phyloP scores from a whole-genome alignment of 1,139 yeast species.

The Debaryomycetaceae sp. region DNA sequence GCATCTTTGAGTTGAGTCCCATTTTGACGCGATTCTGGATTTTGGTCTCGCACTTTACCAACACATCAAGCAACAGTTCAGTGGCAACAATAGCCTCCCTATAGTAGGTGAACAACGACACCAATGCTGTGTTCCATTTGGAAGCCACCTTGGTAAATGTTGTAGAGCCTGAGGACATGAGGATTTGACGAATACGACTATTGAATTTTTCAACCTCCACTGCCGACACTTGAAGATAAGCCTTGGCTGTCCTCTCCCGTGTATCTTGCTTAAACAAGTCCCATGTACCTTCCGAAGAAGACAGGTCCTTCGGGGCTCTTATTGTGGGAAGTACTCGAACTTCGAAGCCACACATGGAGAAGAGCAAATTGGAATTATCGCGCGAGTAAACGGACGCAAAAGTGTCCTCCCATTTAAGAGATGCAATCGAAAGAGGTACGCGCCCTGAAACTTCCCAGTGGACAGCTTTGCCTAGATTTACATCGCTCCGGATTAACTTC shows the following conservation, averaged over 20 bases:
- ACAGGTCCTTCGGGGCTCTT: conserved; percentile 38
- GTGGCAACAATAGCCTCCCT: conserved; percentile 91
- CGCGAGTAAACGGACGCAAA: conserved; percentile 81
- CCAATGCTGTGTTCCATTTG: conserved; percentile 91
- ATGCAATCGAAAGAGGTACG: conserved; percentile 63
- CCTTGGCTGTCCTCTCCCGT: conserved; percentile 84
- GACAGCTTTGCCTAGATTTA: conserved; percentile 81
- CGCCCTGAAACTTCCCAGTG: conserved; percentile 85
- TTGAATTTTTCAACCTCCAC: conserved; percentile 73
- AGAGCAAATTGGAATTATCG: conserved; percentile 80
- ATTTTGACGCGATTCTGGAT: conserved; percentile 90
- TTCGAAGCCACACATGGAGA: conserved; percentile 93
- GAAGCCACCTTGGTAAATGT: conserved; percentile 92
- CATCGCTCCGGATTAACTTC: conserved; percentile 87
- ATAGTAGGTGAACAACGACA: conserved; percentile 78
- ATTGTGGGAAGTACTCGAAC: conserved; percentile 73
- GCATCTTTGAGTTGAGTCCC: conserved; percentile 97
- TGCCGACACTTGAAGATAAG: conserved; percentile 73
- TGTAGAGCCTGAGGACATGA: conserved; percentile 93
- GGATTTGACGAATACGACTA: conserved; percentile 75
- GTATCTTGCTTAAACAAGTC: conserved; percentile 62
- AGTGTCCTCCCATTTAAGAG: conserved; percentile 72
- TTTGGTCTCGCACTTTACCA: conserved; percentile 88
- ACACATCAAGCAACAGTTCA: conserved; percentile 60
- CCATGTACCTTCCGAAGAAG: conserved; percentile 80